Evolutionary conservation across 768 basidiomycete species (phyloP).

Genomic region (Lactarius sanguifluus): DNA sequence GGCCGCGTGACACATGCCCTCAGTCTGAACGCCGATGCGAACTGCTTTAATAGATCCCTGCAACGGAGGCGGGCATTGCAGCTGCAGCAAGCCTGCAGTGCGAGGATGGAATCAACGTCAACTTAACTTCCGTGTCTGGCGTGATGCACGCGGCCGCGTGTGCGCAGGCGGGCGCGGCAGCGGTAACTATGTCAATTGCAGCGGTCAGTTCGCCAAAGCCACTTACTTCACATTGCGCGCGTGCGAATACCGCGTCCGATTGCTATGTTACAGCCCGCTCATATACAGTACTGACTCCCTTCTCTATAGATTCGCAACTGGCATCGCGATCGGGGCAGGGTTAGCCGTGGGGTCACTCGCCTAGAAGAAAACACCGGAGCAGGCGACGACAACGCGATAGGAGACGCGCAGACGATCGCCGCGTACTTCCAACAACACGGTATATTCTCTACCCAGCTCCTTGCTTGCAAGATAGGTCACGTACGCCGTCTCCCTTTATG

Average conservation of each 20-base stretch:
- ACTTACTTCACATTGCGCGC: neutral
- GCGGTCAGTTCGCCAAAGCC: conserved; percentile 40
- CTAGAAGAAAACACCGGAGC: neutral
- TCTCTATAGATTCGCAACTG: conserved; percentile 20
- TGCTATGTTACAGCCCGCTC: neutral
- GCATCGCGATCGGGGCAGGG: conserved; percentile 11
- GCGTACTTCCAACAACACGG: conserved; percentile 27
- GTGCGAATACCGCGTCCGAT: neutral
- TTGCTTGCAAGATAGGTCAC: conserved; percentile 15
- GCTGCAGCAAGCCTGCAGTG: conserved; percentile 46
- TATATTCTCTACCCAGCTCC: conserved; percentile 9
- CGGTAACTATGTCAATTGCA: conserved; percentile 51
- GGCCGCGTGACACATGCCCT: neutral
- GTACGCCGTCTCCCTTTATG: conserved; percentile 17
- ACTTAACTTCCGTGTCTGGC: conserved; percentile 52
- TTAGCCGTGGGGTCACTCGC: neutral
- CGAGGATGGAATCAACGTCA: conserved; percentile 45
- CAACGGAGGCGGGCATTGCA: conserved; percentile 52
- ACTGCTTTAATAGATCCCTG: conserved; percentile 47
- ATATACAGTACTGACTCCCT: neutral
- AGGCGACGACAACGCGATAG: neutral
- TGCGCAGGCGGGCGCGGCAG: conserved; percentile 48
- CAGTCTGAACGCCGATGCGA: neutral
- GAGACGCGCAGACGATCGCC: conserved; percentile 25
- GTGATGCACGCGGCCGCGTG: conserved; percentile 58